These are phyloP conservation scores for Gastrolobium villosum DNA, from an alignment of 306 rosid genomes.

Conservation along the genomic window DNA sequence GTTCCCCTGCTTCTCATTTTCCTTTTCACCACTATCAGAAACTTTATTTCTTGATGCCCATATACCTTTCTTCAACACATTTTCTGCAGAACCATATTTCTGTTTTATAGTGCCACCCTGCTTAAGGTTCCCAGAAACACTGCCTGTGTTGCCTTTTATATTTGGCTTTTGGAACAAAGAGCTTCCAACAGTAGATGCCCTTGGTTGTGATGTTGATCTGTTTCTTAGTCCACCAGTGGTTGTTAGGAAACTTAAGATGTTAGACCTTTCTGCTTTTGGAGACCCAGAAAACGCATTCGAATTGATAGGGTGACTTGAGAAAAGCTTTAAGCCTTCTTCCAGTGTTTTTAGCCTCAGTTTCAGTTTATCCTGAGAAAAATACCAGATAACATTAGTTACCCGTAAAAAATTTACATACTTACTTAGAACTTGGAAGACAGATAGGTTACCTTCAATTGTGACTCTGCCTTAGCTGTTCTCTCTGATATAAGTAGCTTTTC, in stretches of 20 bases:
- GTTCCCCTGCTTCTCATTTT: slow-evolving; percentile 57
- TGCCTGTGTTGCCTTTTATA: slow-evolving; percentile 52
- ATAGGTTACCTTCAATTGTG: slow-evolving; percentile 78
- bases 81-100: slow-evolving; percentile 60
- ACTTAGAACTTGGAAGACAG: neutral
- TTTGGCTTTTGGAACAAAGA: slow-evolving; percentile 60
- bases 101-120: slow-evolving; percentile 54
- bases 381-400: slow-evolving; percentile 11
- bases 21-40: slow-evolving; percentile 74
- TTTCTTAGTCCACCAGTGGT: slow-evolving; percentile 70
- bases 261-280: slow-evolving; percentile 67
- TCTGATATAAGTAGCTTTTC: slow-evolving; percentile 83
- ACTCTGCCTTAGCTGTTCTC: slow-evolving; percentile 96
- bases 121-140: slow-evolving; percentile 51
- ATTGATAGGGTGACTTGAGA: slow-evolving; percentile 52
- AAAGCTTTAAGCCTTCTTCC: slow-evolving; percentile 86
- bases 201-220: slow-evolving; percentile 84
- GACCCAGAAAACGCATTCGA: slow-evolving; percentile 57
- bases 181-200: slow-evolving; percentile 61
- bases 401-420: neutral
- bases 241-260: slow-evolving; percentile 74
- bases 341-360: slow-evolving; percentile 86
- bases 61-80: slow-evolving; percentile 67
- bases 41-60: slow-evolving; percentile 83
- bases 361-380: slow-evolving; percentile 74